Evolutionary conservation across 2,329 filamentous ascomycete species (phyloP).

Genomic region (Sclerotinia glacialis): DNA sequence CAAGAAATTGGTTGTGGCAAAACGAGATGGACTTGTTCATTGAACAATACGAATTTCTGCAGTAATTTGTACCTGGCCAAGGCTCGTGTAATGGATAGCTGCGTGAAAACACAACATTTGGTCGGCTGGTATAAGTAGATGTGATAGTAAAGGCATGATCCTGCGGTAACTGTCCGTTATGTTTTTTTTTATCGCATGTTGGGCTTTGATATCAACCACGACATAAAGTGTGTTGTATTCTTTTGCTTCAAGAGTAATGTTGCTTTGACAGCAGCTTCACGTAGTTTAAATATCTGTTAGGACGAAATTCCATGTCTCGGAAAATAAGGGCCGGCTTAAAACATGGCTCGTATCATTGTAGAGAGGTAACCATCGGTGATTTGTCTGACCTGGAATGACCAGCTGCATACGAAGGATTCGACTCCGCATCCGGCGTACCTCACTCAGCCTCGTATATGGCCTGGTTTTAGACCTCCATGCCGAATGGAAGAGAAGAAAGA

Average conservation of each 20-base stretch:
- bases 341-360: neutral
- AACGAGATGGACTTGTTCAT: too few species aligned
- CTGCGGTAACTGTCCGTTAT: neutral
- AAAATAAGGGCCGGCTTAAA: neutral
- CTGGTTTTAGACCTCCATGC: neutral
- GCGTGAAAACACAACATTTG: neutral
- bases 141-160: neutral
- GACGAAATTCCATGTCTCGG: neutral
- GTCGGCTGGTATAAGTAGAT: neutral
- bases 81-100: neutral
- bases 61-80: neutral
- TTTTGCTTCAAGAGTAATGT: neutral
- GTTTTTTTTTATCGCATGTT: neutral
- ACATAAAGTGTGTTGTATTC: neutral
- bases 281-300: neutral
- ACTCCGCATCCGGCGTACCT: neutral
- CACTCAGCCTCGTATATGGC: neutral
- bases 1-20: neutral
- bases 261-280: neutral
- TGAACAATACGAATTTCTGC: neutral
- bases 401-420: neutral
- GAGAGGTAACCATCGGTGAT: too few species aligned
- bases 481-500: neutral
- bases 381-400: too few species aligned
- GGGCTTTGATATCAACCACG: neutral